These are phyloP conservation scores for Spinacia oleracea DNA, from an alignment of 179 eudicot genomes.

Conservation along the genomic window DNA sequence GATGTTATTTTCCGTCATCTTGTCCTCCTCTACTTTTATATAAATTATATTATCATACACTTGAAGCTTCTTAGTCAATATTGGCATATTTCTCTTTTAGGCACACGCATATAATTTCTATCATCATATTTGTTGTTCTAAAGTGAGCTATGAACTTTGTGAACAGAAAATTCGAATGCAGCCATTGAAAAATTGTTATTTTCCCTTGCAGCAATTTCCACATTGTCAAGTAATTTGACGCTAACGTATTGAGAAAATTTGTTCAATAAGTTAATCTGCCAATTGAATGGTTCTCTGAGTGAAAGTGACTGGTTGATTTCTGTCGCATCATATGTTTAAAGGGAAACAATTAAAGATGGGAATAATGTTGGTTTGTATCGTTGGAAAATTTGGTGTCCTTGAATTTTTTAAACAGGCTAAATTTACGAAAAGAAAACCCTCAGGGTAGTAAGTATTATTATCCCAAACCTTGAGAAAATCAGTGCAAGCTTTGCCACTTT, in stretches of 20 bases:
- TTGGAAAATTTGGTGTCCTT: neutral
- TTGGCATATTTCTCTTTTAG: neutral
- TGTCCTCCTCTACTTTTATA: neutral
- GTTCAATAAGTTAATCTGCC: neutral
- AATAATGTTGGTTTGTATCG: neutral
- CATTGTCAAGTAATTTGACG: neutral
- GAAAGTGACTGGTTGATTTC: neutral
- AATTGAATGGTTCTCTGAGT: neutral
- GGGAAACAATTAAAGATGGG: neutral
- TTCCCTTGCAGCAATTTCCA: neutral
- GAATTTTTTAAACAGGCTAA: neutral
- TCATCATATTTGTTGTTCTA: neutral
- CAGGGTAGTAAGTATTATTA: neutral
- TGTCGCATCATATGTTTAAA: neutral
- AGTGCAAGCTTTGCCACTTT: neutral
- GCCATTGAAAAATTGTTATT: neutral
- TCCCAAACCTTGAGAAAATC: neutral
- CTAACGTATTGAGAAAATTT: neutral
- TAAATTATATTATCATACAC: neutral
- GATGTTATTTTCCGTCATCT: neutral
- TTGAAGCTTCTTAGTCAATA: neutral
- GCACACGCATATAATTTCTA: neutral
- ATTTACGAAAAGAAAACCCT: neutral
- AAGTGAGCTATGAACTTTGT: neutral
- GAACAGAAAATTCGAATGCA: neutral